Conservation (phyloP, 2,329 filamentous ascomycete genomes). For the Fusarium protoensiforme region DNA sequence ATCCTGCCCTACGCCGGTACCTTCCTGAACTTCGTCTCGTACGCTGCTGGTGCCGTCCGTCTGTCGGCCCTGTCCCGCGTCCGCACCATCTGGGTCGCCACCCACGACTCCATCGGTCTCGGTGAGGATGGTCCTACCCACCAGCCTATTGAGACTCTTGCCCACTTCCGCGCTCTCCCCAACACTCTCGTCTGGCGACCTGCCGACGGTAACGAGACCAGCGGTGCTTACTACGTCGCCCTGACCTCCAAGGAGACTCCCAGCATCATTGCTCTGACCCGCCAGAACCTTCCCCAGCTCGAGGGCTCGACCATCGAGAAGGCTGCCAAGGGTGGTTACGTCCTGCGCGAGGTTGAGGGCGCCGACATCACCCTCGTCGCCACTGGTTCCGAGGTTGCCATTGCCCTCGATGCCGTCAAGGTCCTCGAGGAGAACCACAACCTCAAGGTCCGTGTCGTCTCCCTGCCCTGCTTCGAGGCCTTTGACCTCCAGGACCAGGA, state of each 20-base stretch:
- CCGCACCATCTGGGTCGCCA: constrained; percentile 94
- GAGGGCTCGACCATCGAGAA: constrained; percentile 92
- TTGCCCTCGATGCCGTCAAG: constrained; percentile 93
- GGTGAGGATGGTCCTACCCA: constrained; percentile 99
- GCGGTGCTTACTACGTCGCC: constrained; percentile 95
- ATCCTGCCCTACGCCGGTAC: constrained; percentile 94
- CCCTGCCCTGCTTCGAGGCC: constrained; percentile 95
- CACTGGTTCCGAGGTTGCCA: constrained; percentile 94
- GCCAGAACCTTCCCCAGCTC: constrained; percentile 98
- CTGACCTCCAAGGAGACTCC: constrained; percentile 91
- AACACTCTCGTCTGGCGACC: constrained; percentile 99
- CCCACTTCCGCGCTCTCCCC: constrained; percentile 97
- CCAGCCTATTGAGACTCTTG: constrained; percentile 98
- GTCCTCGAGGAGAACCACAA: constrained; percentile 89
- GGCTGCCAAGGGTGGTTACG: constrained; percentile 95
- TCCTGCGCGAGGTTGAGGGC: constrained; percentile 83
- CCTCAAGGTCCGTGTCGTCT: constrained; percentile 91
- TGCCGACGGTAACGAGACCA: constrained; percentile 98
- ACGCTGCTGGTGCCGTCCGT: constrained; percentile 94
- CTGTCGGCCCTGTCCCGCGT: constrained; percentile 91
- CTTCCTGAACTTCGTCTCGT: constrained; percentile 99
- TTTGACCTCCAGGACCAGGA: constrained; percentile 95
- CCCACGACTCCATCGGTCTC: constrained; percentile 98
- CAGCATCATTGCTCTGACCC: constrained; percentile 92
- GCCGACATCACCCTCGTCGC: constrained; percentile 91